These are phyloP conservation scores for Terfezia boudieri DNA, from an alignment of 495 filamentous ascomycete genomes.

Conservation along the genomic window DNA sequence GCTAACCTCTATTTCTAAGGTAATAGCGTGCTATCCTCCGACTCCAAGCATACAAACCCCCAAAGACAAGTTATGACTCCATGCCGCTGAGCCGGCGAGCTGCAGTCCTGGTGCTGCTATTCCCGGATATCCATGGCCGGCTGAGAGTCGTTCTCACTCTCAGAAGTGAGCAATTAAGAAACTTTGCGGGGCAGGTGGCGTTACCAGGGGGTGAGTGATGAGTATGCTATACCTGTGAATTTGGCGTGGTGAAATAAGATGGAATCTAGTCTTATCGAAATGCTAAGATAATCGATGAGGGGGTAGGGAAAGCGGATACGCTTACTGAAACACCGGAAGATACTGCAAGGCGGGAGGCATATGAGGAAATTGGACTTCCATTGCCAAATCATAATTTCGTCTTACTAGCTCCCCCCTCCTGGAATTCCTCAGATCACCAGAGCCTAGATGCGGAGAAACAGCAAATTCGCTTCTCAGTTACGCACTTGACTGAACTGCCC, in stretches of 20 bases:
- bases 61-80: slow-evolving; percentile 20
- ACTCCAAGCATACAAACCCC: background rate
- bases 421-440: slow-evolving; percentile 28
- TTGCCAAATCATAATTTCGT: slow-evolving; percentile 10
- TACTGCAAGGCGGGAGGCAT: slow-evolving; percentile 70
- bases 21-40: background rate
- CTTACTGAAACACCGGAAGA: slow-evolving; percentile 34
- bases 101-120: slow-evolving; percentile 66
- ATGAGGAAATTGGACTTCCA: slow-evolving; percentile 76
- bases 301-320: slow-evolving; percentile 28
- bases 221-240: too few relatives aligned
- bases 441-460: background rate
- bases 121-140: slow-evolving; percentile 55
- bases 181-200: slow-evolving; percentile 56
- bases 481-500: slow-evolving; percentile 67
- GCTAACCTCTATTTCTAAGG: too few relatives aligned
- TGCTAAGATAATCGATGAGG: too few relatives aligned
- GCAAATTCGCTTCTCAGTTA: slow-evolving; percentile 41
- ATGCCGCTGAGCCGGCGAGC: slow-evolving; percentile 52
- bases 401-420: slow-evolving; percentile 20
- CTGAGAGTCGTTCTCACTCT: slow-evolving; percentile 71
- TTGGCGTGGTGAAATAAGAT: too few relatives aligned
- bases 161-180: slow-evolving; percentile 48
- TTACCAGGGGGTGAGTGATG: slow-evolving; percentile 51
- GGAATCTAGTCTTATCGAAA: too few relatives aligned